Evolutionary conservation across 345 rosid genomes (phyloP).

Genomic region (Sisymbrium altissimum): DNA sequence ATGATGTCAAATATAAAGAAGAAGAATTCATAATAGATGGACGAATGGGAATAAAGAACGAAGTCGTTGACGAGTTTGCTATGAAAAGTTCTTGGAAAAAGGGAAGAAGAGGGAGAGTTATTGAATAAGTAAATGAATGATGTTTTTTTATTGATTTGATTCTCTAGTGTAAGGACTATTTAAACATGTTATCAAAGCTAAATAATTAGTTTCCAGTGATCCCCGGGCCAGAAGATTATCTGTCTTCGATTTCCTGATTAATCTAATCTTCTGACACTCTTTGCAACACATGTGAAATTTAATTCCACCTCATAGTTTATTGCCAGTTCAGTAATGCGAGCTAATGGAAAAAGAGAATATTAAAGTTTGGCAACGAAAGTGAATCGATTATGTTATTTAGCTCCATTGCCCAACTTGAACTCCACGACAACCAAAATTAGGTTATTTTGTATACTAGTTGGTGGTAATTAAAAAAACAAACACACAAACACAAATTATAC

Average conservation of each 20-base stretch:
- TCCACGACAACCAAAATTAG: neutral
- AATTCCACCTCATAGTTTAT: conserved; percentile 14
- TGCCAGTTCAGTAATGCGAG: neutral
- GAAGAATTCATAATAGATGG: neutral
- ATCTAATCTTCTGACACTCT: conserved; percentile 6
- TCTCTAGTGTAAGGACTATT: neutral
- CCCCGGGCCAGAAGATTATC: neutral
- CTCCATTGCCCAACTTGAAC: conserved; percentile 3
- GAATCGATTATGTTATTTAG: neutral
- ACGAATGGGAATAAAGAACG: conserved; percentile 11
- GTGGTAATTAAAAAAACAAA: neutral
- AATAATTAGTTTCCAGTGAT: conserved; percentile 2
- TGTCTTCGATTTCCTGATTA: conserved; percentile 7
- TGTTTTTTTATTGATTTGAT: conserved; percentile 1
- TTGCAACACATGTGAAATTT: conserved; percentile 22
- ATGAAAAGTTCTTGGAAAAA: conserved; percentile 6
- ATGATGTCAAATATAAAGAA: neutral
- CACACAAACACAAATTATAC: neutral
- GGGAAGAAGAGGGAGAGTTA: neutral
- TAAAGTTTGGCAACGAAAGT: conserved; percentile 9
- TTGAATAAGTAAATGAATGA: neutral
- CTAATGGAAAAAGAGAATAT: neutral
- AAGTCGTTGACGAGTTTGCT: conserved; percentile 24
- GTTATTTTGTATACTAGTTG: conserved; percentile 8
- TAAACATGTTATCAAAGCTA: neutral